Evolutionary conservation across 2,329 filamentous ascomycete genomes (phyloP).

Genomic region (Cadophora luteo-olivacea): DNA sequence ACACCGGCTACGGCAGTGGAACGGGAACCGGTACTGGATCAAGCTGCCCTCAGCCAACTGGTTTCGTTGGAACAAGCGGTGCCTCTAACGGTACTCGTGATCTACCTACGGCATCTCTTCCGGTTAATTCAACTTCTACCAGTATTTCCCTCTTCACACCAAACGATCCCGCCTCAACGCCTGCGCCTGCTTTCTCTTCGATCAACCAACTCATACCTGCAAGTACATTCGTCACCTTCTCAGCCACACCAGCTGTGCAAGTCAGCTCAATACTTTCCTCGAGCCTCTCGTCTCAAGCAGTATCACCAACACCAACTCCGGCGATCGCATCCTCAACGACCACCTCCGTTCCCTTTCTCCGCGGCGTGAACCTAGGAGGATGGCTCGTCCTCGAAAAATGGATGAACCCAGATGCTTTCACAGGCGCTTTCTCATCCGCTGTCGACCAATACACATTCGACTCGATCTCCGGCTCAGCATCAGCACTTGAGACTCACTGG

Average conservation of each 20-base stretch:
- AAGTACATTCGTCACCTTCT: slow-evolving; percentile 1
- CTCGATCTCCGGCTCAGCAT: slow-evolving; percentile 41
- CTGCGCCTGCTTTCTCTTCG: neutral
- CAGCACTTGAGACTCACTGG: slow-evolving; percentile 41
- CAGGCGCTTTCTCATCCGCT: slow-evolving; percentile 40
- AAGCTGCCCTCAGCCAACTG: slow-evolving; percentile 27
- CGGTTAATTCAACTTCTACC: slow-evolving; percentile 13
- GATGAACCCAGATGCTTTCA: slow-evolving; percentile 50
- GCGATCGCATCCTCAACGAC: neutral
- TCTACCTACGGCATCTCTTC: neutral
- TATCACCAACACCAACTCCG: slow-evolving; percentile 17
- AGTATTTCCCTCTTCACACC: slow-evolving; percentile 23
- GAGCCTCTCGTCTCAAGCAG: neutral
- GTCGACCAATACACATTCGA: slow-evolving; percentile 50
- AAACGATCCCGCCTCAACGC: slow-evolving; percentile 13
- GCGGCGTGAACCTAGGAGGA: slow-evolving; percentile 47
- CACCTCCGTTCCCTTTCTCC: slow-evolving; percentile 42
- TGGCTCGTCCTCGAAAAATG: slow-evolving; percentile 48
- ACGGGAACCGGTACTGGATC: slow-evolving; percentile 23
- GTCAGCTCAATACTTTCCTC: neutral
- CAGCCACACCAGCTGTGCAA: neutral
- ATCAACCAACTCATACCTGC: neutral
- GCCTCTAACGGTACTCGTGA: slow-evolving; percentile 5
- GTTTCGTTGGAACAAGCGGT: slow-evolving; percentile 16
- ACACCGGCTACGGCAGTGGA: slow-evolving; percentile 18